Base-by-base conservation (phyloP, 208 protist species). In the Crithidia mellificae region DNA sequence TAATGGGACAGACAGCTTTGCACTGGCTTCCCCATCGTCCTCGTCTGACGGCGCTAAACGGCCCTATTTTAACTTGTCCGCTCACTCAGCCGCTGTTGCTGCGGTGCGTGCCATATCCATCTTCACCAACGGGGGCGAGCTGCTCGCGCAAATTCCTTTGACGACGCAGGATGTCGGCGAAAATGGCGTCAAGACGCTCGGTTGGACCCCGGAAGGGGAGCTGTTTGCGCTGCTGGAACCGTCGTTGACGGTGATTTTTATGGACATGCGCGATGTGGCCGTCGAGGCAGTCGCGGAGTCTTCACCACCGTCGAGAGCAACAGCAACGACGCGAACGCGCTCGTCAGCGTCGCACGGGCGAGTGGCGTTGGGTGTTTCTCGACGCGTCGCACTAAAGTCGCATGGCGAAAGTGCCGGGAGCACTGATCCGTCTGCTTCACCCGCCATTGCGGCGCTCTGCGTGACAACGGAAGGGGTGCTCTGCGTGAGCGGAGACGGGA, bases 151-250 rank as follows among this genome's bases (percentile, higher is more conserved):
- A 12, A 50, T 74, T 56, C 50, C 32, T 6, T n/a, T 82, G 9
- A 62, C 67, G 1, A 15, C 49, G 49, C 38, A 43, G 22, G 47
- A 44, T 17, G 34, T 59, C 11, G 57, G 39, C 0, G 38, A 72
- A 32, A 72, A 72, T 46, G 15, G 15, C 1, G 32, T 72, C 24
- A 43, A 30, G 14, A 54, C 41, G 0, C 63, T 80, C 17, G 52
- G 55, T n/a, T 88, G 72, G 79, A 83, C 79, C 2, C 78, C 56
- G 20, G 79, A 88, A 52, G 73, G 74, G n/a, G 63, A 74, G 56
- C 69, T 88, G 55, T 74, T 63, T 38, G 54, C 78, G 9, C 22
- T 88, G 1, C 76, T 77, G 0, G 50, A 64, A 17, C 32, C 43
- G 11, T 41, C 76, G 2, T 49, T 67, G 32, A 74, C 71, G 27